These are phyloP conservation scores for Panus rudis DNA, from an alignment of 768 basidiomycete species.

Conservation along the genomic window DNA sequence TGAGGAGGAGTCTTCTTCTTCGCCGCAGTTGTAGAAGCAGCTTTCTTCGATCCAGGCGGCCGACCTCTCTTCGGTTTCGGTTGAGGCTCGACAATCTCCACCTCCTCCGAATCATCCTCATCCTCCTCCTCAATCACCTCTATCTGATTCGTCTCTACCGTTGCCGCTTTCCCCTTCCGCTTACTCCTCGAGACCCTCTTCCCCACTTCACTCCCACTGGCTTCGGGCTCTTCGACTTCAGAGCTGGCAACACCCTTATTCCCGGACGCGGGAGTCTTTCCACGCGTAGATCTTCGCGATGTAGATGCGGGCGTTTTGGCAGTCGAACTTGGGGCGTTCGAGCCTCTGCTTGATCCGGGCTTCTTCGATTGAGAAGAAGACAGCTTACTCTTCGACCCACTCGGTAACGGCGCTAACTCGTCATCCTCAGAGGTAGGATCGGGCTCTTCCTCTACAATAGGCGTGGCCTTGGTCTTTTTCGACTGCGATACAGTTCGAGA, in stretches of 20 bases:
- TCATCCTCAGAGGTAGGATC: constrained; percentile 19
- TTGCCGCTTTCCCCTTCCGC: constrained; percentile 16
- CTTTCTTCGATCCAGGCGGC: constrained; percentile 8
- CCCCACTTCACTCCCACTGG: constrained; percentile 20
- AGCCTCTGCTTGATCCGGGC: constrained; percentile 14
- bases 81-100: constrained; percentile 3
- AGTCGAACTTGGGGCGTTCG: constrained; percentile 14
- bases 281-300: constrained; percentile 16
- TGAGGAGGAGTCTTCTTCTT: constrained; percentile 7
- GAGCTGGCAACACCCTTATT: constrained; percentile 9
- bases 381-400: constrained; percentile 5
- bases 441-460: constrained; percentile 7
- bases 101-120: constrained; percentile 13
- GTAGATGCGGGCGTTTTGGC: no score
- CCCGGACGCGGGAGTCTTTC: constrained; percentile 12
- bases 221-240: constrained; percentile 16
- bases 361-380: neutral
- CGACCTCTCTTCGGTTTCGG: constrained; percentile 13
- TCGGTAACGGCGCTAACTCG: constrained; percentile 9
- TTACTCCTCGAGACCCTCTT: constrained; percentile 19
- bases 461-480: constrained; percentile 8
- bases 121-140: constrained; percentile 23
- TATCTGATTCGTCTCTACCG: constrained; percentile 23
- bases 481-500: constrained; percentile 15
- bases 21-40: neutral